Evolutionary conservation across 1,139 yeast genomes (phyloP).

Genomic region (Blastobotrys illinoisensis): DNA sequence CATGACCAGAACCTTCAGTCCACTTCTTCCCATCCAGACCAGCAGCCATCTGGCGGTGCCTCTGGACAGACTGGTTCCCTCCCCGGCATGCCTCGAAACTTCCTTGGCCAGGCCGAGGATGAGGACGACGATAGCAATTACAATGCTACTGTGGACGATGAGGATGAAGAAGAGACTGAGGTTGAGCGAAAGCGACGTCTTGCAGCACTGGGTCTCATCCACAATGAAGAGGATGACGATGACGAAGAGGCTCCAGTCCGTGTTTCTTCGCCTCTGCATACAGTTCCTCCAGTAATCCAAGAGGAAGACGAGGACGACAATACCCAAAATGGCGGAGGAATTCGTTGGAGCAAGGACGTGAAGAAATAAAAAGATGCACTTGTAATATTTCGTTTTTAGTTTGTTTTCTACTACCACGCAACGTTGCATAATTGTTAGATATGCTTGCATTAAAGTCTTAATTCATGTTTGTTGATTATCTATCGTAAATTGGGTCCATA

Average conservation of each 20-base stretch:
- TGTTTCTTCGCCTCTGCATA: background rate
- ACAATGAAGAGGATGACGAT: slow-evolving; percentile 27
- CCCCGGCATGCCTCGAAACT: slow-evolving; percentile 9
- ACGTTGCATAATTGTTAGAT: background rate
- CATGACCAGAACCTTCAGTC: background rate
- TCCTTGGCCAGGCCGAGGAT: slow-evolving; percentile 24
- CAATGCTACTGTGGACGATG: slow-evolving; percentile 18
- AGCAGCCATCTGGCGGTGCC: background rate
- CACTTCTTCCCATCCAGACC: background rate
- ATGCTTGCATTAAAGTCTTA: background rate
- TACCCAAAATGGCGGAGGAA: slow-evolving; percentile 8
- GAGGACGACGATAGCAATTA: slow-evolving; percentile 20
- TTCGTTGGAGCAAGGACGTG: slow-evolving; percentile 20
- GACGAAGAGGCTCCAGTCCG: slow-evolving; percentile 17
- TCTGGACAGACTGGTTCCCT: background rate
- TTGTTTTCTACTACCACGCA: background rate
- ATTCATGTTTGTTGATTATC: no score
- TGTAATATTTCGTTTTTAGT: slow-evolving; percentile 1
- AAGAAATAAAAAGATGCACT: slow-evolving; percentile 6
- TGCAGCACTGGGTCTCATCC: slow-evolving; percentile 70
- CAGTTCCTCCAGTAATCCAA: slow-evolving; percentile 12
- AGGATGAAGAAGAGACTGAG: slow-evolving; percentile 28
- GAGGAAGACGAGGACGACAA: slow-evolving; percentile 22
- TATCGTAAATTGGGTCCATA: no score
- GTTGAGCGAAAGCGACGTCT: slow-evolving; percentile 71